A percentile compares a stretch with the other conserved stretches of the same genome.
These are phyloP conservation scores for Diplodia scrobiculata DNA, from an alignment of 2,329 filamentous ascomycete genomes.

Conservation along the genomic window DNA sequence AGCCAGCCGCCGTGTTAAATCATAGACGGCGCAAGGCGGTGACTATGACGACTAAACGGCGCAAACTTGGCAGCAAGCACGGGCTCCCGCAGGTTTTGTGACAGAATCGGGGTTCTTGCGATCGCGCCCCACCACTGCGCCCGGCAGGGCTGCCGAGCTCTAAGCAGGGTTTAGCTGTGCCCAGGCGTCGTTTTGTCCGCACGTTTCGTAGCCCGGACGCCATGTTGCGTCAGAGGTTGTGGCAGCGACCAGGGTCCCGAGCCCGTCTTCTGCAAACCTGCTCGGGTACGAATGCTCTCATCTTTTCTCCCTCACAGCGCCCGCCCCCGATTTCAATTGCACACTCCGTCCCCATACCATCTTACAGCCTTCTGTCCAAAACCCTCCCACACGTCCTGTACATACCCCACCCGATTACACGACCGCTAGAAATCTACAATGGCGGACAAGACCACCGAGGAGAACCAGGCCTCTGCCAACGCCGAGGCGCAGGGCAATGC, in stretches of 20 bases:
- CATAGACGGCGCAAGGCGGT: conserved; percentile 11
- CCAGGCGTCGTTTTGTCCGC: conserved; percentile 17
- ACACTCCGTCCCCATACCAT: background rate
- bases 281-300: conserved; percentile 13
- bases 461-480: conserved; percentile 34
- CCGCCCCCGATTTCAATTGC: conserved; percentile 6
- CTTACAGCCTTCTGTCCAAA: background rate
- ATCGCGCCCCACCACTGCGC: conserved; percentile 3
- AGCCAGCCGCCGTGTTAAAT: conserved; percentile 22
- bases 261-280: conserved; percentile 26
- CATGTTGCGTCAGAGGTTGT: conserved; percentile 29
- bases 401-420: conserved; percentile 4
- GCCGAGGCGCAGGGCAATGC: conserved; percentile 37
- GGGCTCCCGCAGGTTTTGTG: conserved; percentile 27
- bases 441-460: conserved; percentile 33
- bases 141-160: conserved; percentile 17
- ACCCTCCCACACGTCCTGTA: background rate
- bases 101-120: conserved; percentile 3
- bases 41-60: conserved; percentile 16
- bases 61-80: conserved; percentile 28
- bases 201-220: conserved; percentile 4
- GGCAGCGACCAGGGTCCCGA: conserved; percentile 21
- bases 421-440: conserved; percentile 29
- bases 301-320: conserved; percentile 26
- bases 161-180: conserved; percentile 1